Percentiles rank a stretch among this genome's conserved stretches.
phyloP scores from a whole-genome alignment of 2,329 filamentous ascomycete species.

The Aspergillus vadensis region DNA sequence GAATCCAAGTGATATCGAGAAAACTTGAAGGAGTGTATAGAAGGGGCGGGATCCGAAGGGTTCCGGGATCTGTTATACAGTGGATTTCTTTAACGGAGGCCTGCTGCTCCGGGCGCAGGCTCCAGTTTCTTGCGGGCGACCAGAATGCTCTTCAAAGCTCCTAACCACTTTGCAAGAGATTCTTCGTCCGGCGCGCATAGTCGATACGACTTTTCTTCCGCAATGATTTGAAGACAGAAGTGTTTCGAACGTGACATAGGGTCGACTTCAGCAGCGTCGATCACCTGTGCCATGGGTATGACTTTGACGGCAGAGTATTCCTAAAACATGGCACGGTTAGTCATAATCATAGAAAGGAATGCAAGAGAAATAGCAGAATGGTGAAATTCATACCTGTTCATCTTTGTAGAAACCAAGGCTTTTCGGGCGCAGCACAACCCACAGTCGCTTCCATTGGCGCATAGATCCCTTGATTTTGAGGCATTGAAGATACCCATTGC shows the following conservation, averaged over 20 bases:
- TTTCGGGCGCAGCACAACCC: conserved; percentile 84
- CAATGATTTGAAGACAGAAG: conserved; percentile 89
- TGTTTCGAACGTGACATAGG: conserved; percentile 80
- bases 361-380: not conserved
- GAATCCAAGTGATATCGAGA: not conserved
- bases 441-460: conserved; percentile 90
- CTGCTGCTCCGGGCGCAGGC: conserved; percentile 19
- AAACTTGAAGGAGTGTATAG: not conserved
- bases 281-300: conserved; percentile 73
- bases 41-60: not conserved
- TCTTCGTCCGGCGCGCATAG: conserved; percentile 82
- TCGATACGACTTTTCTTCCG: conserved; percentile 81
- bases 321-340: conserved; percentile 35
- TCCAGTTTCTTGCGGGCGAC: conserved; percentile 40
- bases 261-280: conserved; percentile 91
- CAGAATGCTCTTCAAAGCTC: conserved; percentile 77
- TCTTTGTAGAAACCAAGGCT: conserved; percentile 92
- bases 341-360: not conserved
- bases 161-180: conserved; percentile 77
- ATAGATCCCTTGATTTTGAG: conserved; percentile 79
- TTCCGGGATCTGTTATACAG: not conserved
- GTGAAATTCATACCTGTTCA: conserved; percentile 53
- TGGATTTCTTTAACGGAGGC: conserved; percentile 5
- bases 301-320: conserved; percentile 89
- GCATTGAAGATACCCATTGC: conserved; percentile 86